Conservation (phyloP, 148 eudicot species). For the Rhododendron molle region DNA sequence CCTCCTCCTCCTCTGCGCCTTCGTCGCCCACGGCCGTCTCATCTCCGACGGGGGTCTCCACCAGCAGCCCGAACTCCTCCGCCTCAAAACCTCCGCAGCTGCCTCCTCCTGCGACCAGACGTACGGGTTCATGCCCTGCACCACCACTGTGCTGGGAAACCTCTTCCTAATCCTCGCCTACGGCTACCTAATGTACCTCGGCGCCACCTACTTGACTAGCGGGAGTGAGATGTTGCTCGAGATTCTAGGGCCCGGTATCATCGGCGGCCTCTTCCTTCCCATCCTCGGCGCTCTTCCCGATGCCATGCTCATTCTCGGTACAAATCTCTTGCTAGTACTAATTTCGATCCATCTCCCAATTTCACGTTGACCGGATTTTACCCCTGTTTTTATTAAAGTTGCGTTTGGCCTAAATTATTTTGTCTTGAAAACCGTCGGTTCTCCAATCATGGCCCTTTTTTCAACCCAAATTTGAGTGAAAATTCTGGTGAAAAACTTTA, state of each 20-base stretch:
- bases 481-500: background rate
- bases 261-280: constrained; percentile 86
- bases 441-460: too few relatives aligned
- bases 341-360: too few relatives aligned
- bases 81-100: background rate
- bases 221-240: constrained; percentile 72
- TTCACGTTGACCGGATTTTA: too few relatives aligned
- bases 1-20: background rate
- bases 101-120: constrained; percentile 25
- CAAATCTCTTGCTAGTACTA: background rate
- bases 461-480: too few relatives aligned
- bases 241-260: constrained; percentile 83
- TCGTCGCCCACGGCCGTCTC: background rate
- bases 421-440: too few relatives aligned
- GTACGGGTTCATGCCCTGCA: constrained; percentile 39
- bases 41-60: constrained; percentile 11
- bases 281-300: constrained; percentile 94
- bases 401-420: too few relatives aligned
- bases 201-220: constrained; percentile 22
- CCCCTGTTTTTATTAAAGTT: too few relatives aligned
- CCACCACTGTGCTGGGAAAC: constrained; percentile 21
- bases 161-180: constrained; percentile 30
- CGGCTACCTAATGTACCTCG: constrained; percentile 25
- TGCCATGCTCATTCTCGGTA: constrained; percentile 92
- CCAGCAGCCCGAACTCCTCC: background rate